Conservation (phyloP, 495 filamentous ascomycete genomes). For the Aspergillus nidulans region DNA sequence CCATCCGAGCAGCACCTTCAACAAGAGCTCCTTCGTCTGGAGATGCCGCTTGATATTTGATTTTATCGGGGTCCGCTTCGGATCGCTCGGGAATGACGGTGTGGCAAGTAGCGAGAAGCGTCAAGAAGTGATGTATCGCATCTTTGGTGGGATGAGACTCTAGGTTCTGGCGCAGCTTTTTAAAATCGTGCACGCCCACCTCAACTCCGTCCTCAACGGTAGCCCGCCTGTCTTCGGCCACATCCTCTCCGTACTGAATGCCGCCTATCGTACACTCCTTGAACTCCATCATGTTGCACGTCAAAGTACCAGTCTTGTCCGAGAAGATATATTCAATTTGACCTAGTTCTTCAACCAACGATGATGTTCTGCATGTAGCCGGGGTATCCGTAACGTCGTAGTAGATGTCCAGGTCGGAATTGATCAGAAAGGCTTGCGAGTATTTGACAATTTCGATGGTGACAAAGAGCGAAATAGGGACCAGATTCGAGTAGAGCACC, state of each 20-base stretch:
- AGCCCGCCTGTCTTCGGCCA: conserved; percentile 86
- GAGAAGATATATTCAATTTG: conserved; percentile 99
- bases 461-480: conserved; percentile 96
- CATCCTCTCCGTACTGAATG: conserved; percentile 88
- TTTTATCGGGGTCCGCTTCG: conserved; percentile 67
- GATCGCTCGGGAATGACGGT: conserved; percentile 92
- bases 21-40: conserved; percentile 97
- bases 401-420: conserved; percentile 96
- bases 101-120: conserved; percentile 86
- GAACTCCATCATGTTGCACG: conserved; percentile 99
- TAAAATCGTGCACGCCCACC: conserved; percentile 84
- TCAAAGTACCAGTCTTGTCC: conserved; percentile 98
- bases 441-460: conserved; percentile 98
- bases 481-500: conserved; percentile 96
- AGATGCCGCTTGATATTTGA: conserved; percentile 97
- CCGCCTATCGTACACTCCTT: conserved; percentile 90
- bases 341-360: conserved; percentile 92
- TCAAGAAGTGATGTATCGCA: conserved; percentile 84
- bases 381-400: conserved; percentile 94
- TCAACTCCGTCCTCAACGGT: conserved; percentile 70
- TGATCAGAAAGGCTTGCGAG: conserved; percentile 93
- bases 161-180: conserved; percentile 68
- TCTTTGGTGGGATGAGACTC: conserved; percentile 60
- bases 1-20: conserved; percentile 79
- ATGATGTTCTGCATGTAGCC: conserved; percentile 91